Conservation (phyloP, 768 basidiomycete genomes). For the Naganishia kalamii region DNA sequence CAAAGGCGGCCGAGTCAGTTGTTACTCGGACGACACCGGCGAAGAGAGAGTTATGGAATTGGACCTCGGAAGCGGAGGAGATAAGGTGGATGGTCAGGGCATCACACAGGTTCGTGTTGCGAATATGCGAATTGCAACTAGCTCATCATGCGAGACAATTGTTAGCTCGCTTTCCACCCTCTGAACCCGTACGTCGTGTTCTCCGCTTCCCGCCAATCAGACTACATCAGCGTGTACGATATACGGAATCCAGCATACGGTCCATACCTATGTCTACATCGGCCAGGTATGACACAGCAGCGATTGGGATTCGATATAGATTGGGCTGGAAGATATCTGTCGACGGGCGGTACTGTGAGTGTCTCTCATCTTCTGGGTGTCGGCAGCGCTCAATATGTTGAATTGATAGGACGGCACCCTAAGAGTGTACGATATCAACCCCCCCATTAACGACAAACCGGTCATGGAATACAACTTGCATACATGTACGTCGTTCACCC, state of each 20-base stretch:
- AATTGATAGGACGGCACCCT: slow-evolving; percentile 56
- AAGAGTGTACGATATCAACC: slow-evolving; percentile 55
- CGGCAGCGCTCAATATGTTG: neutral
- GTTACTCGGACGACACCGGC: slow-evolving; percentile 55
- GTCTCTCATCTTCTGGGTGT: too few relatives aligned
- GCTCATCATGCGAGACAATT: slow-evolving; percentile 13
- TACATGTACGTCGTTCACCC: slow-evolving; percentile 37
- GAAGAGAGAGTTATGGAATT: slow-evolving; percentile 59
- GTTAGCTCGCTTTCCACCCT: slow-evolving; percentile 76
- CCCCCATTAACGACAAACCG: slow-evolving; percentile 10
- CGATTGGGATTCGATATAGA: slow-evolving; percentile 72
- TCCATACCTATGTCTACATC: slow-evolving; percentile 49
- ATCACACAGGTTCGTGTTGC: slow-evolving; percentile 44
- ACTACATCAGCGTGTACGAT: slow-evolving; percentile 69
- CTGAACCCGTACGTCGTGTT: slow-evolving; percentile 65
- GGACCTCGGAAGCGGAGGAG: slow-evolving; percentile 48
- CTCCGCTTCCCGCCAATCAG: slow-evolving; percentile 66
- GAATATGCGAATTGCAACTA: neutral
- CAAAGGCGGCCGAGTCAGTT: slow-evolving; percentile 47
- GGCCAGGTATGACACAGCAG: slow-evolving; percentile 61
- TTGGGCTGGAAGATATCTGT: slow-evolving; percentile 58
- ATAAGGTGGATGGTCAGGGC: slow-evolving; percentile 31
- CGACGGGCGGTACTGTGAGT: slow-evolving; percentile 56
- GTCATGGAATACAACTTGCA: slow-evolving; percentile 53
- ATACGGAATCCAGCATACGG: slow-evolving; percentile 54